Conservation (phyloP, 768 basidiomycete species). For the Serendipita sp. region DNA sequence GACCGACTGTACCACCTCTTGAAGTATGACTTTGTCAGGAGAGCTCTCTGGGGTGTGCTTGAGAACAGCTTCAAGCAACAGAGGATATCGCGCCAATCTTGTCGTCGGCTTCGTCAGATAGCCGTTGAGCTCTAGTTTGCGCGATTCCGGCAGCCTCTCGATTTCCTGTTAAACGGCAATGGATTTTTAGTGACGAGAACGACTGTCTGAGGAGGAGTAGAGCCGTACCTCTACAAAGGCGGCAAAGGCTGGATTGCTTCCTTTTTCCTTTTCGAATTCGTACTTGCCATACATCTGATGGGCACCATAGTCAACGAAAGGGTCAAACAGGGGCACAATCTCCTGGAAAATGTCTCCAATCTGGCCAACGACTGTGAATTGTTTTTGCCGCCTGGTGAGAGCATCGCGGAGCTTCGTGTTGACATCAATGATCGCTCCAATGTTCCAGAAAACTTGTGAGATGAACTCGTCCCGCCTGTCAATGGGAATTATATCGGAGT, state of each 20-base stretch:
- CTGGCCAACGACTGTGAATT: slow-evolving; percentile 79
- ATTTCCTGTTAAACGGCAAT: slow-evolving; percentile 38
- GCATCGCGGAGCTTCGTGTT: slow-evolving; percentile 86
- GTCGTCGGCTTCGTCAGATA: slow-evolving; percentile 98
- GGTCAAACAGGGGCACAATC: slow-evolving; percentile 68
- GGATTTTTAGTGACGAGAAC: neutral
- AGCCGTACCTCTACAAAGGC: slow-evolving; percentile 84
- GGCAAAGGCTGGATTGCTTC: slow-evolving; percentile 77
- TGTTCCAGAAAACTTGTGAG: slow-evolving; percentile 95
- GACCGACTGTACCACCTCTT: slow-evolving; percentile 60
- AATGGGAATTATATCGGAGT: slow-evolving; percentile 58
- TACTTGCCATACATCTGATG: slow-evolving; percentile 98
- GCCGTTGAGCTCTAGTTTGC: slow-evolving; percentile 92
- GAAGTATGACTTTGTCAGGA: slow-evolving; percentile 63
- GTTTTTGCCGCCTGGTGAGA: slow-evolving; percentile 88
- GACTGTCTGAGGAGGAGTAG: neutral
- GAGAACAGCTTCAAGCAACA: slow-evolving; percentile 77
- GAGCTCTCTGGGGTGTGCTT: slow-evolving; percentile 88
- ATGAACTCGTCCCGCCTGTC: slow-evolving; percentile 71
- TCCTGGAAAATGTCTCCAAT: slow-evolving; percentile 88
- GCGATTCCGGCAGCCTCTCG: slow-evolving; percentile 84
- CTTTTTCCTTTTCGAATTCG: slow-evolving; percentile 98
- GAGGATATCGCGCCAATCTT: slow-evolving; percentile 88
- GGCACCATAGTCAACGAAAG: slow-evolving; percentile 89
- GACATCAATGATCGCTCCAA: slow-evolving; percentile 82